Conservation (phyloP, 2,329 filamentous ascomycete genomes). For the Nothopassalora personata region DNA sequence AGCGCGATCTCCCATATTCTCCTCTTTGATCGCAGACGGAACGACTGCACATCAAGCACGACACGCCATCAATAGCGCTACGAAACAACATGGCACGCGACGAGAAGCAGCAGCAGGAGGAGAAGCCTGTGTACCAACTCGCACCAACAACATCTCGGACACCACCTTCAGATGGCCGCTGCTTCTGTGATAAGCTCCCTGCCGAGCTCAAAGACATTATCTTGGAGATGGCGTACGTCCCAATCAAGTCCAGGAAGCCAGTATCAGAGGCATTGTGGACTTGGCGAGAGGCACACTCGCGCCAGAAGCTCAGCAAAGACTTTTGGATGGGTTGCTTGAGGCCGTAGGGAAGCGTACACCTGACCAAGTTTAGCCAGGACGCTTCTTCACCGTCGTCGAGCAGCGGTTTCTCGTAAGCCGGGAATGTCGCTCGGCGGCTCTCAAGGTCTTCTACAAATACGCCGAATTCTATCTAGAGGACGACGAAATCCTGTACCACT, state of each 20-base stretch:
- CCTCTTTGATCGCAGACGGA: background rate
- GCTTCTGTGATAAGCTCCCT: slow-evolving; percentile 2
- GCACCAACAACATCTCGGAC: background rate
- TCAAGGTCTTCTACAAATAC: background rate
- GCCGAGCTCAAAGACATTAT: background rate
- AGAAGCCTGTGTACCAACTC: background rate
- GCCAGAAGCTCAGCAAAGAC: background rate
- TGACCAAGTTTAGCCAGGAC: background rate
- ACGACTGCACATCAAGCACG: background rate
- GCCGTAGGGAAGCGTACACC: background rate
- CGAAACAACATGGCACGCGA: background rate
- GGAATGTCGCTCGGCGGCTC: background rate
- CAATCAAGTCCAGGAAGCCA: background rate
- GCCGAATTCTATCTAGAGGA: background rate
- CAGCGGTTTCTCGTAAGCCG: background rate
- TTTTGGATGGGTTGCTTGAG: background rate
- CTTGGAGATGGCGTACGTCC: background rate
- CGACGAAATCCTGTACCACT: background rate
- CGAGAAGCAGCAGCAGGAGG: background rate
- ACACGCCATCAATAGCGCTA: too few relatives aligned
- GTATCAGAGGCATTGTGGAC: background rate
- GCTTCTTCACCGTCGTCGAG: background rate
- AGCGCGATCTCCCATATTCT: background rate
- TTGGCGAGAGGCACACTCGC: background rate
- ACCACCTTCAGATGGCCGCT: background rate